These are phyloP conservation scores for Thymus quinquecostatus DNA, from an alignment of 257 asterid genomes.

Conservation along the genomic window DNA sequence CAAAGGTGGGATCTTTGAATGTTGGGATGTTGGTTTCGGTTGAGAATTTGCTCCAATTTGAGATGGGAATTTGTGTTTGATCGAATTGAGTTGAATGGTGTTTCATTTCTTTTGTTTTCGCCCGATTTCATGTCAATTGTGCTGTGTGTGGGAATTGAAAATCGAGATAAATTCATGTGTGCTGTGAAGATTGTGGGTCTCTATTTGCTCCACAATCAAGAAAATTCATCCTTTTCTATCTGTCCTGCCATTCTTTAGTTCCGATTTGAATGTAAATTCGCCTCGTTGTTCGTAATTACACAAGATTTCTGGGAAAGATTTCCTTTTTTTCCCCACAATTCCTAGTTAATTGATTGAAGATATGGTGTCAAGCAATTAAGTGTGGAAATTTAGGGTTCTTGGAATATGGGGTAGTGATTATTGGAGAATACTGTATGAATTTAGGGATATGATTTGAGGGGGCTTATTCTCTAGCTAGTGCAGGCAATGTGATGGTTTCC, in stretches of 20 bases:
- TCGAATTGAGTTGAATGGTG: neutral
- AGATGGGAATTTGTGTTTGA: constrained; percentile 14
- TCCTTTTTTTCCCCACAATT: neutral
- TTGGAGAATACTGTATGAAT: neutral
- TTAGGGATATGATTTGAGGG: neutral
- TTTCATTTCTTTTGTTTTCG: neutral
- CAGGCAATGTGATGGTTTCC: neutral
- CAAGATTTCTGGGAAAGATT: neutral
- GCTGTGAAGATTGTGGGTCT: constrained; percentile 26
- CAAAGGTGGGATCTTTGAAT: constrained; percentile 17
- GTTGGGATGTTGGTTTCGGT: constrained; percentile 1
- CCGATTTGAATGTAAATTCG: constrained; percentile 2
- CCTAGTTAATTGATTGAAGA: constrained; percentile 15
- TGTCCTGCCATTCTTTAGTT: constrained; percentile 15
- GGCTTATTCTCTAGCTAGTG: neutral
- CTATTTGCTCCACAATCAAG: constrained; percentile 4
- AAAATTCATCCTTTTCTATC: neutral
- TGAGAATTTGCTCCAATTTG: neutral
- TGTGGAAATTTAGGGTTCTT: neutral
- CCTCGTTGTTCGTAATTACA: neutral
- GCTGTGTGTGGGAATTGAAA: neutral
- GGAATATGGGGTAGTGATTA: neutral
- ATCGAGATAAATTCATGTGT: constrained; percentile 11
- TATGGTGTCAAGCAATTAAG: neutral
- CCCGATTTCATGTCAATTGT: neutral